phyloP scores from a whole-genome alignment of 306 rosid genomes.

The Morella rubra region DNA sequence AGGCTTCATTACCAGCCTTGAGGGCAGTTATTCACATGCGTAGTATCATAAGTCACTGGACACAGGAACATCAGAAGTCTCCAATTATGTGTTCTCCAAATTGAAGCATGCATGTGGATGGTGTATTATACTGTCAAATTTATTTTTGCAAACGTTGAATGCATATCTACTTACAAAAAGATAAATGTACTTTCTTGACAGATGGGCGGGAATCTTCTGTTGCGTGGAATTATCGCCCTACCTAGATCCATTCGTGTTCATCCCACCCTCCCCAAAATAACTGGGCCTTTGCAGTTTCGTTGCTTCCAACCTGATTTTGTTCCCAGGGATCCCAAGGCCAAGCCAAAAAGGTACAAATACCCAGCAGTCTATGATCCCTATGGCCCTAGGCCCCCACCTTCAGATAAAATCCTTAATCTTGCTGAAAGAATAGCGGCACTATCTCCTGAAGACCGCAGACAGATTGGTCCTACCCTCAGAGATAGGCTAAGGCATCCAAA shows the following conservation, averaged over 20 bases:
- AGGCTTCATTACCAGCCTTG: too few species aligned
- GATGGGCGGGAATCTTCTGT: slow-evolving; percentile 60
- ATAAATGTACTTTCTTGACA: slow-evolving; percentile 32
- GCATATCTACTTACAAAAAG: background rate
- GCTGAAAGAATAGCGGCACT: slow-evolving; percentile 3
- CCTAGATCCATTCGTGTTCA: background rate
- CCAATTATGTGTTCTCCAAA: background rate
- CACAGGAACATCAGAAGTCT: background rate
- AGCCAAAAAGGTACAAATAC: background rate
- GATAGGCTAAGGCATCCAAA: slow-evolving; percentile 5
- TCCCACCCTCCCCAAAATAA: background rate
- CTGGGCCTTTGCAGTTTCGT: slow-evolving; percentile 14
- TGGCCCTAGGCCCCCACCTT: slow-evolving; percentile 12
- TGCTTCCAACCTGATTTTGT: slow-evolving; percentile 9
- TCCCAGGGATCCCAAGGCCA: slow-evolving; percentile 17
- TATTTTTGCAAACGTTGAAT: background rate
- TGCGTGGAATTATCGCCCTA: background rate
- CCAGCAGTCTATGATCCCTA: slow-evolving; percentile 1
- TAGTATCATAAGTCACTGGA: background rate
- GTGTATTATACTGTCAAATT: background rate
- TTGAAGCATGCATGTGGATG: background rate
- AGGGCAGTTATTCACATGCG: background rate
- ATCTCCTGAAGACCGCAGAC: slow-evolving; percentile 5
- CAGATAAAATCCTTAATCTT: slow-evolving; percentile 8
- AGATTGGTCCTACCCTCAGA: background rate